Evolutionary conservation across 2,329 filamentous ascomycete species (phyloP), one percentile per base, ranked within the genome.

Genomic region (Elsinoe ampelina): DNA sequence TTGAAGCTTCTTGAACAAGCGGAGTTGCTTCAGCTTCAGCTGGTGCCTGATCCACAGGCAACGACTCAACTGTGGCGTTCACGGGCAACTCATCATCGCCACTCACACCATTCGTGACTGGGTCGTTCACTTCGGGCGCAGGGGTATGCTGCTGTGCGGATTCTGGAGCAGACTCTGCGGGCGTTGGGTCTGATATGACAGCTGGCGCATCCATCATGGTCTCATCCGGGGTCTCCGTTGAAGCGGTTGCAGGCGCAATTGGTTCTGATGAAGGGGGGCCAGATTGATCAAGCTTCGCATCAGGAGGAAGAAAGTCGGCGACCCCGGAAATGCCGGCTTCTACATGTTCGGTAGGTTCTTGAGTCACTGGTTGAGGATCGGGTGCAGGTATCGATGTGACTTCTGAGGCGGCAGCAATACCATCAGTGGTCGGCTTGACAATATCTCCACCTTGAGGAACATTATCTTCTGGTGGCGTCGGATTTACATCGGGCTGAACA

Each of bases 41-140:
- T 34, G 54, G 13, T 32, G 41, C 55, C 43, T 50, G 43, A 32
- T 47, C 34, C 35, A 8, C 39, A 45, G 54, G 39, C 36, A 19
- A n/a, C 32, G 35, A 26, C 11, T 51, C 20, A 26, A 19, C n/a
- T 45, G 20, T 19, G 19, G 41, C 41, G 13, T 26, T 30, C 19
- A 26, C 41, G n/a, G 20, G 10, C 41, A 54, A 43, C 63, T 64
- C 11, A 86, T 67, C 71, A 91, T 92, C 2, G 69, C 68, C 2
- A 61, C 52, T 47, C 65, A 59, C 55, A 57, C 55, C 26, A 54
- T 59, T 50, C 12, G 32, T 34, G 7, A 26, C 22, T 35, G 36
- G 19, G 5, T 42, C 39, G 15, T n/a, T 38, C 20, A 54, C 47
- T 2, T 51, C 45, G 11, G 47, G 38, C 19, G 48, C 38, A 22